Evolutionary conservation across 306 rosid genomes (phyloP).

Genomic region (Fragaria iinumae): DNA sequence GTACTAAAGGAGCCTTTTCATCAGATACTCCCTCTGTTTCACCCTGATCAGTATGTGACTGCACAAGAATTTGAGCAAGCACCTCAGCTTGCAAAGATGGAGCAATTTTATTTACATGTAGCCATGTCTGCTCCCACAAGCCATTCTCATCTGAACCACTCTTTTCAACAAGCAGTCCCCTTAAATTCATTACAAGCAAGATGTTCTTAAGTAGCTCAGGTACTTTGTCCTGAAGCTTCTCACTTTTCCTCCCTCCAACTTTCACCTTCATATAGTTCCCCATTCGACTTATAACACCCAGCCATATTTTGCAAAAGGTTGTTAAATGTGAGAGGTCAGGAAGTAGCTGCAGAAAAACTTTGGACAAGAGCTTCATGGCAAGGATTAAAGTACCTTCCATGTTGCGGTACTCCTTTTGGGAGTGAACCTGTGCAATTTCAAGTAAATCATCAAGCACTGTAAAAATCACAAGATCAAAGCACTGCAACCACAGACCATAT

Average conservation of each 20-base stretch:
- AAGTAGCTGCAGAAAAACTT: constrained; percentile 74
- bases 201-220: constrained; percentile 91
- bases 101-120: constrained; percentile 79
- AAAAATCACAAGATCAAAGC: constrained; percentile 89
- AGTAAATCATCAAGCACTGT: constrained; percentile 93
- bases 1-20: constrained; percentile 37
- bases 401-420: constrained; percentile 86
- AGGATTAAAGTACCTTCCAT: constrained; percentile 94
- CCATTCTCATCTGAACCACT: constrained; percentile 82
- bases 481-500: constrained; percentile 63
- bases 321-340: constrained; percentile 65
- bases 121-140: constrained; percentile 96
- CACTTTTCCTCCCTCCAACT: constrained; percentile 77
- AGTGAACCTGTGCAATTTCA: constrained; percentile 83
- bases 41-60: constrained; percentile 37
- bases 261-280: constrained; percentile 79
- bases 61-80: constrained; percentile 66
- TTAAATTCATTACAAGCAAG: constrained; percentile 74
- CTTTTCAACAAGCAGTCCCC: constrained; percentile 68
- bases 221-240: constrained; percentile 79
- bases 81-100: constrained; percentile 83
- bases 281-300: constrained; percentile 83
- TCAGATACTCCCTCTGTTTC: constrained; percentile 45
- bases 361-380: constrained; percentile 86
- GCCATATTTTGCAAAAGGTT: constrained; percentile 89